Conservation (phyloP, 345 rosid species). For the Salix arbutifolia region DNA sequence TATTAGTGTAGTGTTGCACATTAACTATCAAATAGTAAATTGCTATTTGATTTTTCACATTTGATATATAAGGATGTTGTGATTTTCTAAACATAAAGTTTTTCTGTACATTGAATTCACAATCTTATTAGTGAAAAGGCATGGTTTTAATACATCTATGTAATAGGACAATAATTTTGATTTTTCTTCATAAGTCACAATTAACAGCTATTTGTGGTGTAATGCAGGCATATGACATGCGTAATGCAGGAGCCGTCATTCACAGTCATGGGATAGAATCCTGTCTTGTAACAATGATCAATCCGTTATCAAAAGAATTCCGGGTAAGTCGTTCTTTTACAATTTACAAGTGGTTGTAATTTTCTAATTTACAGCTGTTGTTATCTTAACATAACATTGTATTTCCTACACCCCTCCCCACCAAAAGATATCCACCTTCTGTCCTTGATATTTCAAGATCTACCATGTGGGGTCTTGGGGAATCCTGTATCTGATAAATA, state of each 20-base stretch:
- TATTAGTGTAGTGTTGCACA: not conserved
- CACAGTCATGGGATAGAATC: slow-evolving; percentile 98
- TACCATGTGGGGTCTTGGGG: not conserved
- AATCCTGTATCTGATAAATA: not conserved
- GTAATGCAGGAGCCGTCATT: slow-evolving; percentile 95
- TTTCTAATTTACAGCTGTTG: not conserved
- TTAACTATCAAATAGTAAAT: not conserved
- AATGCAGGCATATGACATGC: slow-evolving; percentile 73
- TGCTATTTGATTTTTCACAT: not conserved
- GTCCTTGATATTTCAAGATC: not conserved
- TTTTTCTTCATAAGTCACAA: not conserved
- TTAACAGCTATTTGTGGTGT: not conserved
- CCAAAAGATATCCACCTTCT: not conserved
- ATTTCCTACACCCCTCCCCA: not conserved
- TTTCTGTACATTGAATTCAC: not conserved
- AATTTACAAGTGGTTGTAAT: not conserved
- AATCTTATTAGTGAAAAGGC: not conserved
- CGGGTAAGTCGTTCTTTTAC: slow-evolving; percentile 45
- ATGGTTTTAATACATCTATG: not conserved
- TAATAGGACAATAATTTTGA: not conserved
- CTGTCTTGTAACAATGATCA: slow-evolving; percentile 88
- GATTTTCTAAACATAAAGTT: not conserved
- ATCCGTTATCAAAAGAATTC: slow-evolving; percentile 79
- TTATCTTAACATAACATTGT: not conserved
- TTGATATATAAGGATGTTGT: not conserved